These are phyloP conservation scores for Cymbidium sinense DNA, from an alignment of 106 monocot genomes.

Conservation along the genomic window DNA sequence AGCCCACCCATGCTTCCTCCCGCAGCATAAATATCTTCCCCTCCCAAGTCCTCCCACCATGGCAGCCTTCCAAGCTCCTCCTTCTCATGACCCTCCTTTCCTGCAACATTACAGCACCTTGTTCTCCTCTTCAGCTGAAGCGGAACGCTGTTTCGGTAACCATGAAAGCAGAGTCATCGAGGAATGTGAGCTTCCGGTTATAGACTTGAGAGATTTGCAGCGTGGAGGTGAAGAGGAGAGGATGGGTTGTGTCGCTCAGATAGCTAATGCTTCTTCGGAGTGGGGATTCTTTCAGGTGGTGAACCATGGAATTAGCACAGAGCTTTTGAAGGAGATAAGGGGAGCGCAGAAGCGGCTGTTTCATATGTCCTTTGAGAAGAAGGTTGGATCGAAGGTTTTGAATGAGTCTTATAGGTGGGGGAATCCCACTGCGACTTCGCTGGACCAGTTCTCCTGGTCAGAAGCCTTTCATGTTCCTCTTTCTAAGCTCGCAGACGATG, in stretches of 20 bases:
- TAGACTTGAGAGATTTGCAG: constrained; percentile 32
- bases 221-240: constrained; percentile 15
- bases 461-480: constrained; percentile 73
- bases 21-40: background rate
- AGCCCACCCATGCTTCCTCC: background rate
- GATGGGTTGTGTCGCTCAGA: constrained; percentile 22
- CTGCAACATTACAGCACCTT: constrained; percentile 12
- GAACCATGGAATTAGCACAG: constrained; percentile 49
- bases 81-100: constrained; percentile 22
- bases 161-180: background rate
- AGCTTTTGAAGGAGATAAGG: constrained; percentile 42
- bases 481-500: constrained; percentile 20
- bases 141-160: too few relatives aligned
- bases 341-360: constrained; percentile 45
- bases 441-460: constrained; percentile 57
- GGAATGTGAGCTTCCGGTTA: constrained; percentile 41
- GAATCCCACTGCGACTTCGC: constrained; percentile 29
- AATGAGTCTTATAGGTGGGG: constrained; percentile 62
- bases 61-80: background rate
- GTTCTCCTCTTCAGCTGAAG: background rate
- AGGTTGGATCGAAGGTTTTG: constrained; percentile 20
- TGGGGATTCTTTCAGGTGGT: constrained; percentile 79
- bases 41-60: background rate
- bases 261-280: constrained; percentile 40
- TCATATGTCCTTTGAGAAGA: constrained; percentile 38